These are phyloP conservation scores for Suillus plorans DNA, from an alignment of 768 basidiomycete genomes.

Conservation along the genomic window DNA sequence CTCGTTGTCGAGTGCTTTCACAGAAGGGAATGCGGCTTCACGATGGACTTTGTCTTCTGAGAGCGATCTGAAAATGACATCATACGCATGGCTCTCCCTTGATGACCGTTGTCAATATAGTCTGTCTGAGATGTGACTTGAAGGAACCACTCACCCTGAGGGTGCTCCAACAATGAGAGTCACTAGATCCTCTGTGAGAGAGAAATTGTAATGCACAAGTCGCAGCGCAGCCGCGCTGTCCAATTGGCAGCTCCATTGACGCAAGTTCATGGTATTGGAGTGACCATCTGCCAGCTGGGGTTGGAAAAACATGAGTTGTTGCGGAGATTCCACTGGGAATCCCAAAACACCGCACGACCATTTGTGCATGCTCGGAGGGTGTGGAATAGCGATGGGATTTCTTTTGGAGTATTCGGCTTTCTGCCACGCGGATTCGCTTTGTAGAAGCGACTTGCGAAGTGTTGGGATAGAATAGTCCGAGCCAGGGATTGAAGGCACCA, in stretches of 20 bases:
- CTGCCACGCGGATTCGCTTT: neutral
- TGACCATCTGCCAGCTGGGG: neutral
- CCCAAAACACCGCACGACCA: neutral
- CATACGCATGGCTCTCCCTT: neutral
- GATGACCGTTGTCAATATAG: neutral
- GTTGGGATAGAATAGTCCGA: neutral
- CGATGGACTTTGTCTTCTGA: conserved; percentile 7
- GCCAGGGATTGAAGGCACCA: neutral
- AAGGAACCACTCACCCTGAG: neutral
- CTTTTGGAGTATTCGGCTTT: neutral
- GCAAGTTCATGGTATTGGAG: neutral
- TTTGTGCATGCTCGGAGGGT: neutral
- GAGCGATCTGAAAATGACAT: neutral
- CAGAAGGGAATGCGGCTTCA: conserved; percentile 12
- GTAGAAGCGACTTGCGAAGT: neutral
- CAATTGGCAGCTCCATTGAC: neutral
- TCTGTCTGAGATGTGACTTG: neutral
- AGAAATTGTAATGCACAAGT: neutral
- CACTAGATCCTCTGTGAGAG: neutral
- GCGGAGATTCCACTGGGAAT: neutral
- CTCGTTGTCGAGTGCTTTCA: neutral
- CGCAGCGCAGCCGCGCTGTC: neutral
- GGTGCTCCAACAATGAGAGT: neutral
- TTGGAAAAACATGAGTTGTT: neutral
- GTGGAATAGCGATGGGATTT: neutral